Evolutionary conservation across 495 filamentous ascomycete genomes (phyloP), one percentile per base, ranked within the genome.

Genomic region (Podospora fimiseda): DNA sequence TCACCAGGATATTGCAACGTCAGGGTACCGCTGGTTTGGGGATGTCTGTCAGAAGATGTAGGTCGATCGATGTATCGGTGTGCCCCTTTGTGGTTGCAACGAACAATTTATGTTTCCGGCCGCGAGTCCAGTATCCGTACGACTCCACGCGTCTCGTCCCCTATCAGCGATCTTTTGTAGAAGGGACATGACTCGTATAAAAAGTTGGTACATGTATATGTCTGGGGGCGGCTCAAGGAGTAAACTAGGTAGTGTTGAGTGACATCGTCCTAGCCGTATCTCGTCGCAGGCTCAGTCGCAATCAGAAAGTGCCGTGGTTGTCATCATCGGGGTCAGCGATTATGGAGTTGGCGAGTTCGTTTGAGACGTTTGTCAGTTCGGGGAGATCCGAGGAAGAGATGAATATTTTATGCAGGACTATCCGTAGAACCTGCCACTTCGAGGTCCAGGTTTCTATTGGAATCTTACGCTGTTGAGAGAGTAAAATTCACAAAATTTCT

Each of bases 1-100:
- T 24, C 20, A 2, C 5, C 19, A 24, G 20, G 44, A 57, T 52
- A 52, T 45, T 57, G 50, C 55, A 3, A 45, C 44, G 20, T 39
- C n/a, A 22, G 2, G n/a, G 9, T 47, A n/a, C 15, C 44, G 23
- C 43, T 7, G 16, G 20, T 19, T 24, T 46, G 20, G 7, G 43
- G 43, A 23, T 22, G 22, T 24, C 20, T 46, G 8, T 11, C 18
- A 14, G 13, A 46, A 22, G 19, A 18, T 14, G 43, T 46, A 24
- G n/a, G 43, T 46, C 9, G 43, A 46, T 24, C 21, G 43, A 46
- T 23, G 19, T 22, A 46, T 46, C 9, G 43, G 27, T 23, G 19
- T 22, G 22, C 20, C 42, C 14, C 18, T 22, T 19, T 23, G 7
- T 44, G 18, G 22, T n/a, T 47, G 21, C 23, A 22, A 18, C 23